Conservation (phyloP, 1,284 basidiomycete species). For the Kalmanozyma brasiliensis region DNA sequence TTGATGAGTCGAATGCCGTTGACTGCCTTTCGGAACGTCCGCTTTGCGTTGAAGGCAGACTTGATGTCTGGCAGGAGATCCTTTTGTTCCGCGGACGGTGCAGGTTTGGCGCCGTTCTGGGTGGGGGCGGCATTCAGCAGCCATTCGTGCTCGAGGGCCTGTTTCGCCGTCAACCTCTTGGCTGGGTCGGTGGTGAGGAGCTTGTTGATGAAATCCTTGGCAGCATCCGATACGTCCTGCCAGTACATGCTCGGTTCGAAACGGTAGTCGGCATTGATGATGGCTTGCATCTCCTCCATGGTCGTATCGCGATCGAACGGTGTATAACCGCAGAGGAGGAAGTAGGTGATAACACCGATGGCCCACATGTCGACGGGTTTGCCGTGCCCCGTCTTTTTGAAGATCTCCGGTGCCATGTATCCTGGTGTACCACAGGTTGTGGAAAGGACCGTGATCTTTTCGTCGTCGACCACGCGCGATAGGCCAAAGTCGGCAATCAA, state of each 20-base stretch:
- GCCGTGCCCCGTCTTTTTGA: slow-evolving; percentile 89
- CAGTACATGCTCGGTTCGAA: slow-evolving; percentile 65
- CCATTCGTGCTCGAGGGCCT: slow-evolving; percentile 63
- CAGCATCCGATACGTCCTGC: slow-evolving; percentile 59
- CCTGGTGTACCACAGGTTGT: slow-evolving; percentile 93
- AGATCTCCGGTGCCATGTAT: slow-evolving; percentile 99
- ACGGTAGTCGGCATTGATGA: slow-evolving; percentile 64
- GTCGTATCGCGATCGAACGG: slow-evolving; percentile 66
- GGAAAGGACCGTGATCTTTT: slow-evolving; percentile 85
- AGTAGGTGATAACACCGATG: slow-evolving; percentile 67
- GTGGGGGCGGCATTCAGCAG: slow-evolving; percentile 27
- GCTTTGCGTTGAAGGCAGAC: slow-evolving; percentile 66
- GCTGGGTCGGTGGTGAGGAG: slow-evolving; percentile 63
- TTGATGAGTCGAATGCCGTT: slow-evolving; percentile 64
- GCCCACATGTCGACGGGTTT: slow-evolving; percentile 90
- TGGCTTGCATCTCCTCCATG: slow-evolving; percentile 67
- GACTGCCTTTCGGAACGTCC: slow-evolving; percentile 65
- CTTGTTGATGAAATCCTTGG: slow-evolving; percentile 63
- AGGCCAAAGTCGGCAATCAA: slow-evolving; percentile 98
- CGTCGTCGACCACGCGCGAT: slow-evolving; percentile 84
- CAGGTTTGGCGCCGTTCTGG: neutral
- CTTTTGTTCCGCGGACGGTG: slow-evolving; percentile 32
- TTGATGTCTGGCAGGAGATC: slow-evolving; percentile 67
- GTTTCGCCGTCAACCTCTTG: slow-evolving; percentile 54
- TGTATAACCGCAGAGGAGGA: slow-evolving; percentile 66